phyloP scores from a whole-genome alignment of 2,329 filamentous ascomycete genomes.

The Coleophoma cylindrospora region DNA sequence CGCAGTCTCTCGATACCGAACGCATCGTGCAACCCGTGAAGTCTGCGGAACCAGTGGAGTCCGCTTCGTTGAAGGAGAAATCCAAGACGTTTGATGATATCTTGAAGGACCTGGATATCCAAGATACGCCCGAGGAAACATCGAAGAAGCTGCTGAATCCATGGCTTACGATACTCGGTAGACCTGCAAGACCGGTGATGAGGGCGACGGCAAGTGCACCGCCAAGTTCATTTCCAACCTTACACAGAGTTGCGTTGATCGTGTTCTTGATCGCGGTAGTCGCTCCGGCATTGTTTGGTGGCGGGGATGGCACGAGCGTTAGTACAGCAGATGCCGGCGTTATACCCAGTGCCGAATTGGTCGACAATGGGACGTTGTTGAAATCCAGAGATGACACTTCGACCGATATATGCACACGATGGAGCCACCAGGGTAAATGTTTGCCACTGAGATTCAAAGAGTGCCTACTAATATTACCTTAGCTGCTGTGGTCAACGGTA shows the following conservation, averaged over 20 bases:
- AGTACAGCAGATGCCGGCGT: conserved; percentile 43
- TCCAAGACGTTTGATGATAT: conserved; percentile 5
- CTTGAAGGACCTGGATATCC: conserved; percentile 1
- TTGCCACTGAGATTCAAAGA: neutral
- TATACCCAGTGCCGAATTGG: conserved; percentile 27
- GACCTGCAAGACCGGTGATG: conserved; percentile 29
- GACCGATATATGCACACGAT: conserved; percentile 57
- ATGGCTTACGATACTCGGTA: conserved; percentile 17
- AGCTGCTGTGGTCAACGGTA: conserved; percentile 66
- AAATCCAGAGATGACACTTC: conserved; percentile 39
- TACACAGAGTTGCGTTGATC: conserved; percentile 42
- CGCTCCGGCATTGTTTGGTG: conserved; percentile 40
- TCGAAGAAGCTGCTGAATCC: neutral
- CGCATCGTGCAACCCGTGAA: no score
- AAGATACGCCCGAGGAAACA: conserved; percentile 3
- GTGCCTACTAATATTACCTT: conserved; percentile 10
- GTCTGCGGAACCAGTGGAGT: no score
- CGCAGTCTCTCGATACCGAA: no score
- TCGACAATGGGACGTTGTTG: conserved; percentile 24
- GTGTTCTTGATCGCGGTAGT: conserved; percentile 45
- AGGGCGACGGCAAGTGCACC: conserved; percentile 38
- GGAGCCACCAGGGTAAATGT: conserved; percentile 57
- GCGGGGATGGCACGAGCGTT: conserved; percentile 33
- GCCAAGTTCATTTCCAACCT: conserved; percentile 32
- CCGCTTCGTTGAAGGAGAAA: neutral